Percentiles rank a stretch among this genome's conserved stretches.
Evolutionary conservation across 176 grass and related monocot species (phyloP).

Genomic region (Lolium multiflorum): DNA sequence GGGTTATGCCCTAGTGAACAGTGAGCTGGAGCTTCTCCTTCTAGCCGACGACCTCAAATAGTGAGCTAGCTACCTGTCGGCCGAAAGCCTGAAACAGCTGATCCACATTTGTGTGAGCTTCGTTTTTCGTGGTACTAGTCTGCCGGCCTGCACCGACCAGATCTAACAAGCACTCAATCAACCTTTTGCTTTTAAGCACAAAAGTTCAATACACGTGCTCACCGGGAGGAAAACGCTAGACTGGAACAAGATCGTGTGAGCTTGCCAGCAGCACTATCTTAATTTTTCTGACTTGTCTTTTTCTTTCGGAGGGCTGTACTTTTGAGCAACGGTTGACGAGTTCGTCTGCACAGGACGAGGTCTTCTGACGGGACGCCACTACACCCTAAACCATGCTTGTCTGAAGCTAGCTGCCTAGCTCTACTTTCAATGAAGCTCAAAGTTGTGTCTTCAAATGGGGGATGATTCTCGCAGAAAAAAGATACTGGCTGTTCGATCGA

Average conservation of each 20-base stretch:
- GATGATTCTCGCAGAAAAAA: too few relatives aligned
- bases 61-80: not conserved
- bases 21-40: too few relatives aligned
- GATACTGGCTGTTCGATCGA: too few relatives aligned
- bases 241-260: not conserved
- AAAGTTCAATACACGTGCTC: not conserved
- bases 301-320: not conserved
- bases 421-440: too few relatives aligned
- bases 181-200: not conserved
- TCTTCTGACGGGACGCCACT: too few relatives aligned
- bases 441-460: too few relatives aligned
- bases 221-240: not conserved
- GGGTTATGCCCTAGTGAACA: too few relatives aligned
- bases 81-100: not conserved
- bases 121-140: not conserved
- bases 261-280: not conserved
- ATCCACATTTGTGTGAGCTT: not conserved
- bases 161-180: not conserved
- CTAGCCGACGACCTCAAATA: too few relatives aligned
- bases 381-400: too few relatives aligned
- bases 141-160: not conserved
- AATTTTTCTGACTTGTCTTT: not conserved
- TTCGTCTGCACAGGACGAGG: too few relatives aligned
- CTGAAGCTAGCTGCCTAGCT: too few relatives aligned
- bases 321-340: not conserved